Evolutionary conservation across 768 basidiomycete species (phyloP), one percentile per base, ranked within the genome.

Genomic region (Sarcomyxa edulis): DNA sequence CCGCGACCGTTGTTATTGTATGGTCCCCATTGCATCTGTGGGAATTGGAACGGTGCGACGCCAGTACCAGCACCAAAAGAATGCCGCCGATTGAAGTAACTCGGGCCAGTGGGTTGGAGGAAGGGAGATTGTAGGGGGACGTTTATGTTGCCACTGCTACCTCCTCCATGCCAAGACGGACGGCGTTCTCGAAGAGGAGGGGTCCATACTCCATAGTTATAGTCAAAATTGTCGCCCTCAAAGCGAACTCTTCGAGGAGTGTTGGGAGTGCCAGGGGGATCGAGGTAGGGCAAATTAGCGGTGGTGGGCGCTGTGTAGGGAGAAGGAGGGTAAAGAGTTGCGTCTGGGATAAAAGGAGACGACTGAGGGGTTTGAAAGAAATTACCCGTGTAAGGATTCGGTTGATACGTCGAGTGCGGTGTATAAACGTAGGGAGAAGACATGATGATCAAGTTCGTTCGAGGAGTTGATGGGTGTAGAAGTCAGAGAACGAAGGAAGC

Each of bases 301-400:
- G 52, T 47, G 38, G 55, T 58, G 7, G 64, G 53, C 4, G 60
- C 45, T 1, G 56, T 39, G 25, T 52, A 62, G 4, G 71, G 71
- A 6, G 71, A 72, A 12, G 55, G 43, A 3, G 61, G 57, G 39
- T 48, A 64, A 5, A 69, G 55, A 5, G 59, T 40, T 23, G 62
- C 44, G 19, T 59, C 54, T 3, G 71, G 72, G 28, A 68, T 60
- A 47, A 74, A 74, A 1, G 72, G 70, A 0, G 71, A 70, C 19
- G 48, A 56, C 39, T 58, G 60, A 47, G 54, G 53, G 47, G 46
- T 60, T 16, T 37, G n/a, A 48, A 43, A 59, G 39, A 51, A 56
- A 38, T 55, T 51, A 49, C 55, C 54, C 42, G 49, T 36, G 41
- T 58, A 66, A 16, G 59, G 58, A 5, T 61, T 62, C 16, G 60